Evolutionary conservation across 2,329 filamentous ascomycete genomes (phyloP).

Genomic region (Monilinia vaccinii-corymbosi): DNA sequence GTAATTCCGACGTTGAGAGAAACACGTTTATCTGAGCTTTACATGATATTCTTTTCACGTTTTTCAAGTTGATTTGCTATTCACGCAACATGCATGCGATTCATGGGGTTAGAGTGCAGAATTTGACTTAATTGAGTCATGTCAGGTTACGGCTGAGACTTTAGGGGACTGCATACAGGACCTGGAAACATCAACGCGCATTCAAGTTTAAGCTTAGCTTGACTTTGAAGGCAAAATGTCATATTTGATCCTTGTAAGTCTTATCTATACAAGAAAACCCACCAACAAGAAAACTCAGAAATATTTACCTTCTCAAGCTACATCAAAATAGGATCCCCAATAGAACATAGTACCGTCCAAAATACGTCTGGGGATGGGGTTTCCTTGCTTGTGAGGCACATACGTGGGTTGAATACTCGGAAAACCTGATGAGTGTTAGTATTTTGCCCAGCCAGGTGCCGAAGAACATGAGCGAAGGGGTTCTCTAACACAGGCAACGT

Average conservation of each 20-base stretch:
- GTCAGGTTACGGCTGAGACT: neutral
- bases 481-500: slow-evolving; percentile 10
- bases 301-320: slow-evolving; percentile 1
- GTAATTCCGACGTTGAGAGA: no score
- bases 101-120: neutral
- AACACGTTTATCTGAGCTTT: neutral
- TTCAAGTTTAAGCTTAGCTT: neutral
- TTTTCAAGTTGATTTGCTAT: neutral
- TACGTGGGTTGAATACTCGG: slow-evolving; percentile 1
- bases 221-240: neutral
- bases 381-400: slow-evolving; percentile 1
- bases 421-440: neutral
- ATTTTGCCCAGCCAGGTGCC: neutral
- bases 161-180: neutral
- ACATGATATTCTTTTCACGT: neutral
- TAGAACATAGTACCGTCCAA: slow-evolving; percentile 7
- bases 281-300: neutral
- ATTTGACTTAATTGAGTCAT: neutral
- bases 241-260: neutral
- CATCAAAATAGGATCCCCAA: slow-evolving; percentile 5
- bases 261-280: neutral
- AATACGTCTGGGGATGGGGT: slow-evolving; percentile 6
- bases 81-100: neutral
- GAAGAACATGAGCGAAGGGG: neutral
- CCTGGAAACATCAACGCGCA: neutral